Percentiles rank a stretch among this genome's conserved stretches.
These are phyloP conservation scores for Trametes sp. DNA, from an alignment of 1,284 basidiomycete genomes.

Conservation along the genomic window DNA sequence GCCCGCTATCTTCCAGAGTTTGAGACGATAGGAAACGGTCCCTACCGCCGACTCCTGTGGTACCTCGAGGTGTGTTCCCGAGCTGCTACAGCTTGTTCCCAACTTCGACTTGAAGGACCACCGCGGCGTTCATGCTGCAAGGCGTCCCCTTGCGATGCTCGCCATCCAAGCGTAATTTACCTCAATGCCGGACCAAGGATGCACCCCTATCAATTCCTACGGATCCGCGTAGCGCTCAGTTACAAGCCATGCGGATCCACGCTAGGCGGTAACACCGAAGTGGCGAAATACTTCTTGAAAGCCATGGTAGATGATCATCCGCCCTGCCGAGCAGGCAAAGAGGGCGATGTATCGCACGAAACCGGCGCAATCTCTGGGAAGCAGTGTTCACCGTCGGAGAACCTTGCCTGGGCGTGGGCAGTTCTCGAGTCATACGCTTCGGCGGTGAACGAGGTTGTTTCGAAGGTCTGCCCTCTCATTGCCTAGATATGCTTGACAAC, in stretches of 20 bases:
- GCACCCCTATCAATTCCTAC: no score
- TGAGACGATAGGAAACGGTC: constrained; percentile 3
- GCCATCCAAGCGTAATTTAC: neutral
- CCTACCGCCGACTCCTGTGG: constrained; percentile 16
- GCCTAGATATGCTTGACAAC: neutral
- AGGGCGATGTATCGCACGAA: no score
- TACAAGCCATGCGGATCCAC: neutral
- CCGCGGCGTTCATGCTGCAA: no score
- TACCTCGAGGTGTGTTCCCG: constrained; percentile 10
- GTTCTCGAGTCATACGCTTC: constrained; percentile 6
- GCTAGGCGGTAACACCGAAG: neutral
- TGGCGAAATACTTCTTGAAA: neutral
- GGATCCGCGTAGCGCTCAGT: neutral
- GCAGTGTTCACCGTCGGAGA: neutral
- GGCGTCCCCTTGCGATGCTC: neutral
- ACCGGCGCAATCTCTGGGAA: no score
- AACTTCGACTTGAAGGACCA: neutral
- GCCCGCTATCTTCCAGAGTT: constrained; percentile 4
- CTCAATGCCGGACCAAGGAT: no score
- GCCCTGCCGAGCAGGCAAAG: no score
- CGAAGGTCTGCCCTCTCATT: neutral
- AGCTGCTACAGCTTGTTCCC: neutral
- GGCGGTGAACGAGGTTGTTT: neutral
- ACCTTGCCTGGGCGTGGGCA: constrained; percentile 8
- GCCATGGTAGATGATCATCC: no score